A percentile compares a stretch with the other conserved stretches of the same genome.
Evolutionary conservation across 371 early-diverging fungal species (phyloP).

Genomic region (Rhizomucor miehei): DNA sequence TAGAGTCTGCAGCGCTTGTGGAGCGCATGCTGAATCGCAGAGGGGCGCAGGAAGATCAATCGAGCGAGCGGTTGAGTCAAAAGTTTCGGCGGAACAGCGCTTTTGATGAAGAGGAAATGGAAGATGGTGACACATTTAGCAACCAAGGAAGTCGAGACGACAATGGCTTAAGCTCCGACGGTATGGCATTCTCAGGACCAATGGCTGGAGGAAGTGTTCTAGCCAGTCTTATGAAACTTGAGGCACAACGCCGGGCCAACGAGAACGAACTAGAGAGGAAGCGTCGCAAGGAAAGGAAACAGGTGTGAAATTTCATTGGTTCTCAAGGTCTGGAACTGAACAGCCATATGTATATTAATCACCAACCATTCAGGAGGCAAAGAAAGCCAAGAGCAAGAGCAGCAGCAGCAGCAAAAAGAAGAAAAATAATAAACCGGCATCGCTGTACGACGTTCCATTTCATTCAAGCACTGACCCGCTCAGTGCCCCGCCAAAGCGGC

Average conservation of each 20-base stretch:
- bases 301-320: constrained; percentile 3
- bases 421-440: constrained; percentile 19
- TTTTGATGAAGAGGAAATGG: constrained; percentile 11
- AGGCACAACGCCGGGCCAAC: constrained; percentile 24
- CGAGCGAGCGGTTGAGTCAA: constrained; percentile 6
- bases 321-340: not conserved
- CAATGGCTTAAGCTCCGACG: not conserved
- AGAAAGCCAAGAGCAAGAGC: constrained; percentile 15
- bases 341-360: constrained; percentile 1
- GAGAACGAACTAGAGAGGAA: constrained; percentile 3
- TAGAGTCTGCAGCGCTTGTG: constrained; percentile 41
- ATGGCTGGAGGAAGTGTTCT: constrained; percentile 31
- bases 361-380: constrained; percentile 11
- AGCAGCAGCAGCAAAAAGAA: constrained; percentile 3
- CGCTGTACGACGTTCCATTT: constrained; percentile 25
- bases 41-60: not conserved
- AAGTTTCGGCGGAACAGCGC: constrained; percentile 10
- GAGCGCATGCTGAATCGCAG: constrained; percentile 34
- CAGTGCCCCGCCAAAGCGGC: constrained; percentile 15
- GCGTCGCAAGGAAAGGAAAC: constrained; percentile 7
- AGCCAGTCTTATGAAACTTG: constrained; percentile 40
- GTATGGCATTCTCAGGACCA: constrained; percentile 5
- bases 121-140: constrained; percentile 7
- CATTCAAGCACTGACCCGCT: constrained; percentile 8
- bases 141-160: not conserved